These are phyloP conservation scores for Colletotrichum higginsianum DNA, from an alignment of 2,329 filamentous ascomycete species.

Conservation along the genomic window DNA sequence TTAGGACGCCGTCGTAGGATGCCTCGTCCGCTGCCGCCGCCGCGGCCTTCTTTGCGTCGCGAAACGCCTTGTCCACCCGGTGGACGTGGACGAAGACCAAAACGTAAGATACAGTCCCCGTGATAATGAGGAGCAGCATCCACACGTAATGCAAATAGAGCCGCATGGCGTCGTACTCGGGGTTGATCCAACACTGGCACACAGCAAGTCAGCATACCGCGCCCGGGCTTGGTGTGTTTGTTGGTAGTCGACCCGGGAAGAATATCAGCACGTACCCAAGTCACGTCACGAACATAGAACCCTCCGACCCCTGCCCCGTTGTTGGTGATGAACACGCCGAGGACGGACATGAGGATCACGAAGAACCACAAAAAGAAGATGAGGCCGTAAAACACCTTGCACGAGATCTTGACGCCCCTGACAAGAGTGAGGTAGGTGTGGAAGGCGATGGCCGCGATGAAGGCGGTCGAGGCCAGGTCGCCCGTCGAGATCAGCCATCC, in stretches of 20 bases:
- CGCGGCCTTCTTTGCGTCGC: background rate
- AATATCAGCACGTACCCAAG: slow-evolving; percentile 63
- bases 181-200: slow-evolving; percentile 72
- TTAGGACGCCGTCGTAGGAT: slow-evolving; percentile 3
- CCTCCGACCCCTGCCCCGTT: slow-evolving; percentile 20
- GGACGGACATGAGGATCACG: slow-evolving; percentile 40
- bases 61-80: slow-evolving; percentile 5
- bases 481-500: slow-evolving; percentile 72
- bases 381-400: slow-evolving; percentile 57
- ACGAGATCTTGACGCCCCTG: slow-evolving; percentile 62
- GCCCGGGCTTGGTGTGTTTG: background rate
- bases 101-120: slow-evolving; percentile 55
- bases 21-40: background rate
- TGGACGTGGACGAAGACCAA: slow-evolving; percentile 54
- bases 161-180: slow-evolving; percentile 64
- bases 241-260: background rate
- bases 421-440: slow-evolving; percentile 71
- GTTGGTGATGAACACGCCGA: slow-evolving; percentile 32
- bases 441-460: slow-evolving; percentile 69
- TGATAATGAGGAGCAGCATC: slow-evolving; percentile 63
- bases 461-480: slow-evolving; percentile 70
- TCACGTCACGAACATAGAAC: slow-evolving; percentile 67
- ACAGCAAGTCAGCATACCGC: background rate
- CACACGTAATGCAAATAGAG: slow-evolving; percentile 75
- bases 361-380: slow-evolving; percentile 65